Evolutionary conservation across 129 eudicot genomes (phyloP).

Genomic region (Ambrosia artemisiifolia): DNA sequence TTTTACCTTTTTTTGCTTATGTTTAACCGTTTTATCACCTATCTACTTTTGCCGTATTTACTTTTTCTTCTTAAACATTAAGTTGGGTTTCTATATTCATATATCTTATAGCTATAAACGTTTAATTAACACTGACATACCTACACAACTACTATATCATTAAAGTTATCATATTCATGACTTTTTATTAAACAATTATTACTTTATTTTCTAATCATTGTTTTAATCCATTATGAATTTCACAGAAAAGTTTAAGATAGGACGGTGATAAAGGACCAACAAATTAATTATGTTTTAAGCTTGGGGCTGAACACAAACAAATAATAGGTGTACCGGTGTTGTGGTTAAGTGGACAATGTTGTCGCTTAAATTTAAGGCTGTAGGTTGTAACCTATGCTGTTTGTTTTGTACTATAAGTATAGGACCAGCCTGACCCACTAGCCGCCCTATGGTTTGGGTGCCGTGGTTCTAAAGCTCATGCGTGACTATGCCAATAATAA

Average conservation of each 20-base stretch:
- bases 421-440: conserved; percentile 19
- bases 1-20: no score
- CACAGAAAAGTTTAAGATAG: conserved; percentile 2
- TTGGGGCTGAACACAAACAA: conserved; percentile 23
- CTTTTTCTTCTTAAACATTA: no score
- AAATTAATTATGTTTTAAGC: conserved; percentile 13
- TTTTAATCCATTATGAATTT: not conserved
- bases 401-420: conserved; percentile 1
- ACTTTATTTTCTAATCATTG: not conserved
- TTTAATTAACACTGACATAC: no score
- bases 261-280: conserved; percentile 10
- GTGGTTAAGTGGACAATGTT: conserved; percentile 7
- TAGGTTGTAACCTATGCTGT: conserved; percentile 17
- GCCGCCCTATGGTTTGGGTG: conserved; percentile 15
- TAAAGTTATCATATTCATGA: no score
- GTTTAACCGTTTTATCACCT: no score
- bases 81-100: no score
- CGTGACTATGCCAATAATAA: conserved; percentile 11
- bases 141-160: no score
- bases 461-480: conserved; percentile 10
- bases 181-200: not conserved
- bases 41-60: no score
- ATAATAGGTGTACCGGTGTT: conserved; percentile 21
- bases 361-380: not conserved
- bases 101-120: no score